Evolutionary conservation across 371 early-diverging fungal genomes (phyloP), one percentile per base, ranked within the genome.

Genomic region (Mucor piriformis): DNA sequence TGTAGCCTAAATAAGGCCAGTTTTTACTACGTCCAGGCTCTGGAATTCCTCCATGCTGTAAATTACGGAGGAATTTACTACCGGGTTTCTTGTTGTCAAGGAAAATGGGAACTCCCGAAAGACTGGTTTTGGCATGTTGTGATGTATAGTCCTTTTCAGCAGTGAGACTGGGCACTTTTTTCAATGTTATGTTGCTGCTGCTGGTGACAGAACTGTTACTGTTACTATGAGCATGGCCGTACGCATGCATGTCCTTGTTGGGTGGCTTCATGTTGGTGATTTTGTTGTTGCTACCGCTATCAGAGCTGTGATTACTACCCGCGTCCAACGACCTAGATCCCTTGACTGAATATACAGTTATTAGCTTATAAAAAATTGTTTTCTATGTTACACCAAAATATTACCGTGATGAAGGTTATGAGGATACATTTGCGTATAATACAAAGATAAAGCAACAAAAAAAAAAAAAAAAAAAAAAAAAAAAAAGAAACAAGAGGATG

Each of bases 1-100:
- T 65, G 48, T 65, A 65, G 23, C 60, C 56, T 8, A 59, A 34
- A 24, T 65, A 65, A 1, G 66, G 66, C 60, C 66, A 59, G 6
- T 35, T 32, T 1, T 38, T 38, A 18, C 42, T 47, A 47, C 63
- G 25, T 3, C 57, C 63, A 29, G 63, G 63, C 24, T 62, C 63
- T 4, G 63, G 63, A 1, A 56, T 7, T 18, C 63, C 59, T 58
- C 23, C 6, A n/a, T 57, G 50, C 6, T 34, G 49, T 29, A 59
- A 59, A n/a, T 21, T 38, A 12, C 27, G 20, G 0, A 43, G 20
- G 2, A 51, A 20, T 7, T 40, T 43, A 18, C 23, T n/a, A 33
- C 38, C 34, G 4, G 20, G 29, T 34, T 38, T 32, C 2, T 53
- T 47, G 18, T 21, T 44, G 15, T 60, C 60, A 16, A 60, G 44